These are phyloP conservation scores for Globisporangium nagaii DNA, from an alignment of 352 stramenopile species.

Conservation along the genomic window DNA sequence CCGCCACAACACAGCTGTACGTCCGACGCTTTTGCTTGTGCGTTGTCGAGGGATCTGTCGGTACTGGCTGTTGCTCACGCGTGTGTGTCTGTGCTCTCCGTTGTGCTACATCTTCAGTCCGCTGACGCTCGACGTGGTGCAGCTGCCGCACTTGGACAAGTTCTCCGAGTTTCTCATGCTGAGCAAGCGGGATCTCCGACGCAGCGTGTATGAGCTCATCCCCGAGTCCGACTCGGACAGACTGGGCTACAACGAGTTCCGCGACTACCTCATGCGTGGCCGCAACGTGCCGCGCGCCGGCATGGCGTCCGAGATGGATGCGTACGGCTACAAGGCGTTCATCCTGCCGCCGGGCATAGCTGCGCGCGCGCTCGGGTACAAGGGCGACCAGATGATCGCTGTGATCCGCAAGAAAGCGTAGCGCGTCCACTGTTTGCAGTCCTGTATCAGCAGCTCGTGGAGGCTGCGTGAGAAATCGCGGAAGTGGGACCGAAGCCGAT, in stretches of 20 bases:
- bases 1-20: slow-evolving; percentile 15
- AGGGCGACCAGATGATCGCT: slow-evolving; percentile 57
- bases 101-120: slow-evolving; percentile 30
- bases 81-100: slow-evolving; percentile 8
- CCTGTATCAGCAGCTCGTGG: too few relatives aligned
- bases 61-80: too few relatives aligned
- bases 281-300: slow-evolving; percentile 45
- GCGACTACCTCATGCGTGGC: slow-evolving; percentile 54
- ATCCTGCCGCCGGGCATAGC: slow-evolving; percentile 61
- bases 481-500: too few relatives aligned
- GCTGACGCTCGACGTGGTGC: slow-evolving; percentile 51
- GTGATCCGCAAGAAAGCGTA: slow-evolving; percentile 37
- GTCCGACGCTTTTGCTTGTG: neutral
- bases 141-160: slow-evolving; percentile 53
- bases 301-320: slow-evolving; percentile 51
- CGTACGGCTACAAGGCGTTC: slow-evolving; percentile 68
- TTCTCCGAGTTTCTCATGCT: slow-evolving; percentile 66
- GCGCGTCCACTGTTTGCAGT: too few relatives aligned
- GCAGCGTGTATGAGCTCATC: slow-evolving; percentile 63
- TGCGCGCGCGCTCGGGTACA: slow-evolving; percentile 66
- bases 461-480: too few relatives aligned
- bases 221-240: slow-evolving; percentile 49
- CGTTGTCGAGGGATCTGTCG: too few relatives aligned
- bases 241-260: slow-evolving; percentile 55
- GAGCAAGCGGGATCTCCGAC: slow-evolving; percentile 35